These are phyloP conservation scores for Sedum album DNA, from an alignment of 164 flowering plant genomes.

Conservation along the genomic window DNA sequence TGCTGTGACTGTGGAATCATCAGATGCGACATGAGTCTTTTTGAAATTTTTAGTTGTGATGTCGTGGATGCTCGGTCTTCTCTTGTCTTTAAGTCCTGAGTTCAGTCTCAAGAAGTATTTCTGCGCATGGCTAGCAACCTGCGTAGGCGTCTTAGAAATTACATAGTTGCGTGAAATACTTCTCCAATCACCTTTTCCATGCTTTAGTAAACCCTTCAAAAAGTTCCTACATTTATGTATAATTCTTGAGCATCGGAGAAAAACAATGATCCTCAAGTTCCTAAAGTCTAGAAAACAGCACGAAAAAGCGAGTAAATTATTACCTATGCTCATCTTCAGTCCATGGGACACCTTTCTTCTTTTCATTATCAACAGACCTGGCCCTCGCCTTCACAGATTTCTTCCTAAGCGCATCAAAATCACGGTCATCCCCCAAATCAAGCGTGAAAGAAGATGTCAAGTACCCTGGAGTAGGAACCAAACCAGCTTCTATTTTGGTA, in stretches of 20 bases:
- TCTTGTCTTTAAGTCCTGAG: not conserved
- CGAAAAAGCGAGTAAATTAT: too few relatives aligned
- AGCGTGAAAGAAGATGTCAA: conserved; percentile 28
- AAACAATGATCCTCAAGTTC: too few relatives aligned
- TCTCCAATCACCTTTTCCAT: conserved; percentile 1
- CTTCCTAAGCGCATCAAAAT: conserved; percentile 17
- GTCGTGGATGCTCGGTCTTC: conserved; percentile 2
- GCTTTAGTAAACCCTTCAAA: not conserved
- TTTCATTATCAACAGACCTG: not conserved
- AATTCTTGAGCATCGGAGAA: too few relatives aligned
- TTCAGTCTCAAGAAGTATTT: conserved; percentile 2
- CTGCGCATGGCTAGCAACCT: conserved; percentile 4
- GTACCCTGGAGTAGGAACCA: conserved; percentile 42
- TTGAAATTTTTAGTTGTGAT: not conserved
- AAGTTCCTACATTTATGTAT: not conserved
- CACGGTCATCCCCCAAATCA: conserved; percentile 21
- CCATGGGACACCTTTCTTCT: not conserved
- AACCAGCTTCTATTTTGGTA: conserved; percentile 43
- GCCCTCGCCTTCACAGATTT: not conserved
- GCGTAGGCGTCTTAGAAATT: not conserved
- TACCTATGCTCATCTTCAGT: conserved; percentile 1
- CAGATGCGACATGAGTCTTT: not conserved
- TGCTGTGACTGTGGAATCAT: not conserved
- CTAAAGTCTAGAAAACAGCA: too few relatives aligned
- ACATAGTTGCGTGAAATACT: conserved; percentile 4